Conservation (phyloP, 257 asterid genomes). For the Solanum rostratum region DNA sequence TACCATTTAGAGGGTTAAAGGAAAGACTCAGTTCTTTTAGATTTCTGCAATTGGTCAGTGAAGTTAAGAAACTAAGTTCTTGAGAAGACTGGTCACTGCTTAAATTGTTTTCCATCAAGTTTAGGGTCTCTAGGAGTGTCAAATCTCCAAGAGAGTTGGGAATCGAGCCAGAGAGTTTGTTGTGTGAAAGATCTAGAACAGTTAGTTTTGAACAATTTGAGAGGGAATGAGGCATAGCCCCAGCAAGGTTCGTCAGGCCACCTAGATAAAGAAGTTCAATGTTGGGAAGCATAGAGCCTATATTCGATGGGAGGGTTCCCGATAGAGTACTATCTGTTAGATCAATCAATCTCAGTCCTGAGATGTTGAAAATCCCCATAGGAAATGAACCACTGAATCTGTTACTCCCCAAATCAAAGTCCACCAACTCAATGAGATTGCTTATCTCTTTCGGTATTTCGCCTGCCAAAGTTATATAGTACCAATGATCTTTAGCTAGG, state of each 20-base stretch:
- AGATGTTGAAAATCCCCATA: conserved; percentile 1
- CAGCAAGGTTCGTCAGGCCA: conserved; percentile 7
- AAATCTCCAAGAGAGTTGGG: conserved; percentile 27
- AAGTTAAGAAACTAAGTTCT: not conserved
- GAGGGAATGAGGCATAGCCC: conserved; percentile 19
- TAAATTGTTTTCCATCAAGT: conserved; percentile 17
- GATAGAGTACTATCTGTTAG: not conserved
- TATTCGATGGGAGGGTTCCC: conserved; percentile 14
- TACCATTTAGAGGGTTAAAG: conserved; percentile 1
- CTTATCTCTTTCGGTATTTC: not conserved
- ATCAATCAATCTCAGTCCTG: not conserved
- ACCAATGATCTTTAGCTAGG: not conserved
- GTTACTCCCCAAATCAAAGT: not conserved
- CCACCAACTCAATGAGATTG: not conserved
- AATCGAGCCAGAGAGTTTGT: conserved; percentile 18
- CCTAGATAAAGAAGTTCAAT: conserved; percentile 7
- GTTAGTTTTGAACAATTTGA: conserved; percentile 9
- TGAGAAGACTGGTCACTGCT: not conserved
- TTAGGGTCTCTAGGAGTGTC: conserved; percentile 11
- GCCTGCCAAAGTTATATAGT: not conserved
- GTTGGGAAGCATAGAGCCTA: conserved; percentile 13
- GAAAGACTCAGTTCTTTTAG: not conserved
- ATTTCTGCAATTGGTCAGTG: not conserved
- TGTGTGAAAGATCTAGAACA: not conserved
- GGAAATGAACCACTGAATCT: not conserved